Base-by-base conservation (phyloP, 1,139 yeast genomes). In the Pichia sp. region DNA sequence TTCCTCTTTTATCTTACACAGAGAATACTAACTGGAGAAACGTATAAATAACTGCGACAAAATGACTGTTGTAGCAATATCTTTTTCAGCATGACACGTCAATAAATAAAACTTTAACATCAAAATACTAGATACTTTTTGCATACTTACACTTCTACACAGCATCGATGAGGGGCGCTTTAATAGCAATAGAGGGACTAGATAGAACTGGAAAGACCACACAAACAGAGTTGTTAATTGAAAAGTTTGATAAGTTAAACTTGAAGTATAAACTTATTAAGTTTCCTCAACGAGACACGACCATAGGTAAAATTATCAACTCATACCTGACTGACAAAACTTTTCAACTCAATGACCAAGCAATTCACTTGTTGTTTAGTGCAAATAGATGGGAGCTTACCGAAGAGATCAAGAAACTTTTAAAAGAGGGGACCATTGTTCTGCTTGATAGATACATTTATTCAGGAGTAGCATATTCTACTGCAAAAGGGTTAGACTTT, bases 171-270 rank as follows among this genome's bases (percentile, higher is more conserved):
- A 56, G 96, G 50, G 96, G 96, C 3, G 71, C 72, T 37, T 66
- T 93, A 38, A 81, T 93, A 21, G 72, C 86, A 6, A 71, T 93
- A 5, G 99, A 93, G 61, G 99, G 99, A 0, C 73, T 91, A 2
- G 99, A 93, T 58, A 67, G 98, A 40, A 82, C 97, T 0, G 99
- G 99, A 0, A 93, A 93, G 59, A 77, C 96, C 1, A 88, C 97
- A 0, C 98, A 93, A 59, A 81, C 91, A 3, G 56, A 63, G 3
- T 55, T 54, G 14, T 62, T 85, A 9, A 48, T 63, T 5, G 45
- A 48, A 3, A 46, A 52, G 1, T 28, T 58, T 4, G 17, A 32
- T 2, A 21, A 34, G 2, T 22, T 41, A 4, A 60, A 61, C 4
- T 48, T 51, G 3, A 44, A 64, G 14, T 74, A 73, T 3, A 65